A percentile compares a stretch with the other conserved stretches of the same genome.
Conservation (phyloP, 208 protist genomes). For the Acanthamoeba triangularis region DNA sequence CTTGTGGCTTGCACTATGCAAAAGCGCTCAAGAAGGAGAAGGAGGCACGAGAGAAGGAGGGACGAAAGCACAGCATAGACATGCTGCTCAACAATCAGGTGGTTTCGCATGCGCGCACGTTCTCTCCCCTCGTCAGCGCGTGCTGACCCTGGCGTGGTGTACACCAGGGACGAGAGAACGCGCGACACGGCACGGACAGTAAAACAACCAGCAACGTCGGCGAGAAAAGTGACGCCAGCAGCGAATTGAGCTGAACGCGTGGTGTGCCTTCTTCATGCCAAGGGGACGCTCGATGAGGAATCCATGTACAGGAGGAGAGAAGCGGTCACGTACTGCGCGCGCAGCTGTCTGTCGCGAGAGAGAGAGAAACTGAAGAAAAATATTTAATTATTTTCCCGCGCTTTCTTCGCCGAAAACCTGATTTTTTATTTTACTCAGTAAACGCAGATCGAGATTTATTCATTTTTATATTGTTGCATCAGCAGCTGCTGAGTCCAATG, state of each 20-base stretch:
- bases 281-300: too few species aligned
- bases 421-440: too few species aligned
- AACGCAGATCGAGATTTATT: too few species aligned
- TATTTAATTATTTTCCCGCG: too few species aligned
- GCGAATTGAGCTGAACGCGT: not conserved
- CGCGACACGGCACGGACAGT: not conserved
- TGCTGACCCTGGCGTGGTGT: too few species aligned
- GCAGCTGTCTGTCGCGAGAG: too few species aligned
- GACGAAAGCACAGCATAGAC: conserved; percentile 80
- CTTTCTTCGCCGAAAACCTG: too few species aligned
- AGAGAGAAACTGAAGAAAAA: too few species aligned
- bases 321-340: too few species aligned
- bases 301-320: not conserved
- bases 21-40: conserved; percentile 73
- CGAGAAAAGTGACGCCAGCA: not conserved
- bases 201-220: not conserved
- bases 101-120: not conserved
- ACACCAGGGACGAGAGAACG: not conserved
- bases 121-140: too few species aligned
- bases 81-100: conserved; percentile 72
- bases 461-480: not conserved
- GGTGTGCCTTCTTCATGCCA: too few species aligned
- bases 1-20: conserved; percentile 74
- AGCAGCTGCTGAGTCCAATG: not conserved
- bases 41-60: conserved; percentile 75